Conservation (phyloP, 768 basidiomycete species). For the Hebeloma cylindrosporum region DNA sequence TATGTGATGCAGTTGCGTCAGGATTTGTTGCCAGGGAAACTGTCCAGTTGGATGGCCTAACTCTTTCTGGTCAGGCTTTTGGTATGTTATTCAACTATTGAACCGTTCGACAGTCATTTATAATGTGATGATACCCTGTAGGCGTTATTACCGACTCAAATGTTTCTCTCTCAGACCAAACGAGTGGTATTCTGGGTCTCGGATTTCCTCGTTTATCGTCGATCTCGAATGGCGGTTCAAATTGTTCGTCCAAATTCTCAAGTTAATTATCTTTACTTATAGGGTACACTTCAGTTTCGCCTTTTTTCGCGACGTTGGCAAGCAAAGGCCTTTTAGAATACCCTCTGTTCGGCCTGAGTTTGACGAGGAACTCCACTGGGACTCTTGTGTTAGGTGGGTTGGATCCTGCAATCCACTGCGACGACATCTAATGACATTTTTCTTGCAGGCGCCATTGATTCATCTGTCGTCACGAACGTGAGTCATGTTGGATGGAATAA, state of each 20-base stretch:
- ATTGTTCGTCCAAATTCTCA: conserved; percentile 38
- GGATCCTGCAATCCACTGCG: conserved; percentile 1
- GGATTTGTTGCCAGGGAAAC: conserved; percentile 74
- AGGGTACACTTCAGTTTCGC: conserved; percentile 46
- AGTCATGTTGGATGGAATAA: conserved; percentile 70
- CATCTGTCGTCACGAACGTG: conserved; percentile 59
- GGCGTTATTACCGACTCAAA: conserved; percentile 64
- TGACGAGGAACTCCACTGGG: conserved; percentile 60
- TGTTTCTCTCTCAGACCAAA: conserved; percentile 58
- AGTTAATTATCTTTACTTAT: background rate
- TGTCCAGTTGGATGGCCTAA: conserved; percentile 59
- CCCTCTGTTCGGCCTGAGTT: conserved; percentile 72
- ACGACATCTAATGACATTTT: conserved; percentile 2
- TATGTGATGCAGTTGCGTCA: conserved; percentile 62
- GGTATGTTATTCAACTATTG: too few species aligned
- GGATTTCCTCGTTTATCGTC: conserved; percentile 75
- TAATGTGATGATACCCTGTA: conserved; percentile 28
- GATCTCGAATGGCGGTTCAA: conserved; percentile 44
- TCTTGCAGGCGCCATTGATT: conserved; percentile 69
- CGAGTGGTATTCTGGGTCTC: conserved; percentile 73
- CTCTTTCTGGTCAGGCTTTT: conserved; percentile 60
- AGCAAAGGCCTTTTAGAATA: conserved; percentile 66
- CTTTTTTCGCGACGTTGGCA: conserved; percentile 65
- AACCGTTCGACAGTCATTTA: too few species aligned
- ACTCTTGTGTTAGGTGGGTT: conserved; percentile 61